Conservation (phyloP, 371 early-diverging fungal genomes). For the Lichtheimia ramosa region DNA sequence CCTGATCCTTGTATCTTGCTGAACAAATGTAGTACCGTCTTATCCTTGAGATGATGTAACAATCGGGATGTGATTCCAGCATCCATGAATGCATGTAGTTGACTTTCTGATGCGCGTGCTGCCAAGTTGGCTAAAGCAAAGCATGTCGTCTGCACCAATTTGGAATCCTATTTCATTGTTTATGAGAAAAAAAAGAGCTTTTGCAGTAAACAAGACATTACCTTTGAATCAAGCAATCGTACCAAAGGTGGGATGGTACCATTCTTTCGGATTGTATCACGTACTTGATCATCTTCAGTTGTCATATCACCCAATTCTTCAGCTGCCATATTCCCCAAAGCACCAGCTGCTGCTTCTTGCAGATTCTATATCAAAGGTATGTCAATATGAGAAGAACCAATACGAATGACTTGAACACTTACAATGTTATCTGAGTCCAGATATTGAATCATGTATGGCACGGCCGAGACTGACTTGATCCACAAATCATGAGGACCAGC, state of each 20-base stretch:
- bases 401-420: background rate
- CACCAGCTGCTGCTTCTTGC: constrained; percentile 42
- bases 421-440: constrained; percentile 56
- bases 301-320: constrained; percentile 77
- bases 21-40: constrained; percentile 18
- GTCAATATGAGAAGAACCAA: background rate
- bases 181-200: background rate
- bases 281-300: constrained; percentile 60
- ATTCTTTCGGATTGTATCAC: constrained; percentile 56
- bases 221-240: constrained; percentile 51
- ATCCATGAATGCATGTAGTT: constrained; percentile 49
- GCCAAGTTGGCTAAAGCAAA: constrained; percentile 75
- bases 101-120: constrained; percentile 60
- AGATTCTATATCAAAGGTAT: constrained; percentile 21
- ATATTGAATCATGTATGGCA: constrained; percentile 61
- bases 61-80: constrained; percentile 40
- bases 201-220: constrained; percentile 7
- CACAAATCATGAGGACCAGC: constrained; percentile 63
- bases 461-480: constrained; percentile 51
- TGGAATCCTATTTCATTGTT: constrained; percentile 33
- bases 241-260: constrained; percentile 63
- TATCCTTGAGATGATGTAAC: constrained; percentile 43
- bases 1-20: no score
- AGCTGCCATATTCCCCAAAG: constrained; percentile 72
- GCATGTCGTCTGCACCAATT: constrained; percentile 69